Conservation (phyloP, 208 protist species). For the Endotrypanum monterogeii region DNA sequence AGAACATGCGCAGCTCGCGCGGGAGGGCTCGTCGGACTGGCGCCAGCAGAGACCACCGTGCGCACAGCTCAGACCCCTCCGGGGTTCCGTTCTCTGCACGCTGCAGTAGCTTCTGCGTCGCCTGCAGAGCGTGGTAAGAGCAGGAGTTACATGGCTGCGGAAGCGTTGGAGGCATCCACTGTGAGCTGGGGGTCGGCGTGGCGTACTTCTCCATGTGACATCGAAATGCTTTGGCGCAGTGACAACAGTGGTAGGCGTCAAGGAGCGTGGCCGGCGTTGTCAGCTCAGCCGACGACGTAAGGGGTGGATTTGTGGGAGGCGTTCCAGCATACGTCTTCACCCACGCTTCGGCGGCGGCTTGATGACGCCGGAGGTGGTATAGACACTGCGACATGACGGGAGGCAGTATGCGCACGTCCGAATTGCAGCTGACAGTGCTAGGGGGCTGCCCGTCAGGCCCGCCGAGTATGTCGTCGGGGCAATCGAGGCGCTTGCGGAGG, state of each 20-base stretch:
- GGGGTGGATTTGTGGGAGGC: not conserved
- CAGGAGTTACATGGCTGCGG: slow-evolving; percentile 21
- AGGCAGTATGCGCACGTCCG: slow-evolving; percentile 15
- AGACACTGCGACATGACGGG: slow-evolving; percentile 19
- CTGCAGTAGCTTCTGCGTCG: not conserved
- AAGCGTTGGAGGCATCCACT: not conserved
- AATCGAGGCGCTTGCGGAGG: not conserved
- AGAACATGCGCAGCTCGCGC: slow-evolving; percentile 27
- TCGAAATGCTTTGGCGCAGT: slow-evolving; percentile 1
- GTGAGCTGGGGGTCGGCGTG: not conserved
- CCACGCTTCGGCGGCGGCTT: slow-evolving; percentile 10
- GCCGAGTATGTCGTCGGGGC: not conserved
- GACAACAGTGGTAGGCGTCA: slow-evolving; percentile 17
- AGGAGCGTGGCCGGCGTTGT: not conserved
- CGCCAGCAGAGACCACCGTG: slow-evolving; percentile 12
- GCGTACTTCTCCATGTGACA: not conserved
- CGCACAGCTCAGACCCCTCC: slow-evolving; percentile 1
- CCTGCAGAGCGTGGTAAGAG: slow-evolving; percentile 13
- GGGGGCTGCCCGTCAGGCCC: not conserved
- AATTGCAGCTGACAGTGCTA: not conserved
- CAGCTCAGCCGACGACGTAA: not conserved
- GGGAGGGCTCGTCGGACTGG: slow-evolving; percentile 24
- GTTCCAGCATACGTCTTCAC: slow-evolving; percentile 13
- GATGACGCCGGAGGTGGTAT: slow-evolving; percentile 20
- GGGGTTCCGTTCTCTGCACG: not conserved